A percentile compares a stretch with the other conserved stretches of the same genome.
phyloP scores from a whole-genome alignment of 495 filamentous ascomycete genomes.

The Pseudoneurospora amorphoporcata region DNA sequence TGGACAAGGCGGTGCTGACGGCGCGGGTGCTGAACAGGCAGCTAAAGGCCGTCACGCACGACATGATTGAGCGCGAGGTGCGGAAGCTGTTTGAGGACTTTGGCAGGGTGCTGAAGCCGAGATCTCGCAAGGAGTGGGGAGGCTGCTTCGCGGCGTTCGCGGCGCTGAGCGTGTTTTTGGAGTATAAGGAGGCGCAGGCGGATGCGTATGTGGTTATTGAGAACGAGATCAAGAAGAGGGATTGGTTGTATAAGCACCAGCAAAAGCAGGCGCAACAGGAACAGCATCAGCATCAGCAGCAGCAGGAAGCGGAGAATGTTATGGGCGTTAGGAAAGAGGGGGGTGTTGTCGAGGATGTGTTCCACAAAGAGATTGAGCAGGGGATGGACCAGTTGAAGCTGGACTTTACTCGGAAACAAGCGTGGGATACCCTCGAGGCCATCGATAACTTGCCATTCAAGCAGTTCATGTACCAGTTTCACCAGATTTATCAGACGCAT shows the following conservation, averaged over 20 bases:
- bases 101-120: constrained; percentile 37
- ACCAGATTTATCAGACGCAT: constrained; percentile 43
- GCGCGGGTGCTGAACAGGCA: constrained; percentile 42
- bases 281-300: neutral
- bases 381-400: neutral
- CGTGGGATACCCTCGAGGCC: neutral
- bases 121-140: constrained; percentile 38
- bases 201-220: constrained; percentile 39
- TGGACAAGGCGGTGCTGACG: constrained; percentile 29
- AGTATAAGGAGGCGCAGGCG: constrained; percentile 37
- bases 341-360: neutral
- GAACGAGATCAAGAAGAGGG: constrained; percentile 19
- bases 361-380: neutral
- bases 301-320: neutral
- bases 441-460: constrained; percentile 43
- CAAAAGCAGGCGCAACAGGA: neutral
- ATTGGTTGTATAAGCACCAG: neutral
- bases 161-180: constrained; percentile 43
- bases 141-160: constrained; percentile 41
- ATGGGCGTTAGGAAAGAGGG: neutral
- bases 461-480: constrained; percentile 43
- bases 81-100: constrained; percentile 35
- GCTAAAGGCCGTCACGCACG: constrained; percentile 41
- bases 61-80: constrained; percentile 36
- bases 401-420: neutral